Conservation (phyloP, 495 filamentous ascomycete genomes). For the Penicillium alfredii region DNA sequence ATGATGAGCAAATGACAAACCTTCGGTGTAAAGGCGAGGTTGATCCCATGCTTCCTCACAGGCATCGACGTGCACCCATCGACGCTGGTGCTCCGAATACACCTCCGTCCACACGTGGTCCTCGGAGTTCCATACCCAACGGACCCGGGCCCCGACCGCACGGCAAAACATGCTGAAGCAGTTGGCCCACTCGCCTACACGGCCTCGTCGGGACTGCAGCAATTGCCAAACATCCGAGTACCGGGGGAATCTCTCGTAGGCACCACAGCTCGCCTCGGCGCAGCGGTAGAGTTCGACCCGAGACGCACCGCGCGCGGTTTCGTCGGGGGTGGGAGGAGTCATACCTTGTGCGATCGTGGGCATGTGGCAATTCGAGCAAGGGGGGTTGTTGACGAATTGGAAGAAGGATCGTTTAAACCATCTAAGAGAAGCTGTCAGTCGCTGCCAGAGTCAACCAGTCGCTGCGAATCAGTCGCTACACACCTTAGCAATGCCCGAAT, state of each 20-base stretch:
- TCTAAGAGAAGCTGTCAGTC: no score
- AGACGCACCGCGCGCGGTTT: conserved; percentile 77
- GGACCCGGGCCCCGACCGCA: conserved; percentile 80
- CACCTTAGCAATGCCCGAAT: conserved; percentile 79
- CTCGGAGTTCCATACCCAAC: conserved; percentile 98
- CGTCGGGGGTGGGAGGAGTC: conserved; percentile 79
- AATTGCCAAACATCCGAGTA: conserved; percentile 96
- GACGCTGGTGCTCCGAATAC: conserved; percentile 86
- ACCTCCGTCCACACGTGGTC: conserved; percentile 98
- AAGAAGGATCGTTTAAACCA: conserved; percentile 98
- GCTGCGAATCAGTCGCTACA: conserved; percentile 9
- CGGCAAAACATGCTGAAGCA: conserved; percentile 98
- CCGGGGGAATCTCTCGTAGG: conserved; percentile 83
- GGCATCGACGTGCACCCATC: conserved; percentile 95
- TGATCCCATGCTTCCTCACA: conserved; percentile 97
- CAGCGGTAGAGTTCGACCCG: conserved; percentile 88
- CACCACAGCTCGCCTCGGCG: conserved; percentile 59
- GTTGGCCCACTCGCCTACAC: conserved; percentile 95
- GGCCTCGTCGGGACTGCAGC: conserved; percentile 74
- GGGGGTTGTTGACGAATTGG: conserved; percentile 91
- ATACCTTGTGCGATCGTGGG: conserved; percentile 79
- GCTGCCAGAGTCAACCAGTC: conserved; percentile 3
- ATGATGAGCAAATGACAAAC: no score
- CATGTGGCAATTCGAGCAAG: conserved; percentile 70
- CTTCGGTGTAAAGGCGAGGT: conserved; percentile 86